These are phyloP conservation scores for Licmophora abbreviata DNA, from an alignment of 108 stramenopile species.

Conservation along the genomic window DNA sequence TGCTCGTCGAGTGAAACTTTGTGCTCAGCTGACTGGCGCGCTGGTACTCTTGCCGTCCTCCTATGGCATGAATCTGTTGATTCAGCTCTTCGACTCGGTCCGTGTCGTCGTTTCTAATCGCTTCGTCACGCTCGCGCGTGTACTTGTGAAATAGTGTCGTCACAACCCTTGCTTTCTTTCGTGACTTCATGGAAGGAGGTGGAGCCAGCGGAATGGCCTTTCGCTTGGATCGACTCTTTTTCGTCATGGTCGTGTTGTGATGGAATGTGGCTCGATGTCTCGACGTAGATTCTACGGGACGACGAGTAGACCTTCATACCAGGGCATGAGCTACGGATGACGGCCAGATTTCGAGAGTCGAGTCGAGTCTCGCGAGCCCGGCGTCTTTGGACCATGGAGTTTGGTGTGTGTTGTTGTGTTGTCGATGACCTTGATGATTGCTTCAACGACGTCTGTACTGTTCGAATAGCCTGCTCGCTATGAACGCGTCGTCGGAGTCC, in stretches of 20 bases:
- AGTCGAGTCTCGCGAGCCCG: too few species aligned
- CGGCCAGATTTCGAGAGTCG: too few species aligned
- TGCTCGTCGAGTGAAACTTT: constrained; percentile 70
- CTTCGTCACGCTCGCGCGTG: constrained; percentile 48
- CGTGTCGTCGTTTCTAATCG: constrained; percentile 23
- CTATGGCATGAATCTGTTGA: constrained; percentile 47
- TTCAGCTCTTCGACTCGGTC: constrained; percentile 34
- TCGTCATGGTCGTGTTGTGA: constrained; percentile 1
- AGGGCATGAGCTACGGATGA: too few species aligned
- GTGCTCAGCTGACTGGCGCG: constrained; percentile 82
- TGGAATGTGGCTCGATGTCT: too few species aligned
- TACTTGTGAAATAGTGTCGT: constrained; percentile 80
- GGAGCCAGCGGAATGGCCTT: constrained; percentile 18
- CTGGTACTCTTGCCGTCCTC: constrained; percentile 72
- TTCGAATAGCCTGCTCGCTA: too few species aligned
- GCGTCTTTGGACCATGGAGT: too few species aligned
- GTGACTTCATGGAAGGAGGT: constrained; percentile 30
- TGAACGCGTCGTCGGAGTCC: too few species aligned
- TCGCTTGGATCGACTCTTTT: constrained; percentile 7
- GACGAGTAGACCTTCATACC: too few species aligned
- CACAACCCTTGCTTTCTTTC: constrained; percentile 70
- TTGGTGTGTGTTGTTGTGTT: too few species aligned
- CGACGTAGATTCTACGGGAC: too few species aligned
- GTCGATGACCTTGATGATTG: too few species aligned
- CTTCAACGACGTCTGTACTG: too few species aligned